A percentile compares a stretch with the other conserved stretches of the same genome.
These are phyloP conservation scores for Luvunga scandens DNA, from an alignment of 345 rosid species.

Conservation along the genomic window DNA sequence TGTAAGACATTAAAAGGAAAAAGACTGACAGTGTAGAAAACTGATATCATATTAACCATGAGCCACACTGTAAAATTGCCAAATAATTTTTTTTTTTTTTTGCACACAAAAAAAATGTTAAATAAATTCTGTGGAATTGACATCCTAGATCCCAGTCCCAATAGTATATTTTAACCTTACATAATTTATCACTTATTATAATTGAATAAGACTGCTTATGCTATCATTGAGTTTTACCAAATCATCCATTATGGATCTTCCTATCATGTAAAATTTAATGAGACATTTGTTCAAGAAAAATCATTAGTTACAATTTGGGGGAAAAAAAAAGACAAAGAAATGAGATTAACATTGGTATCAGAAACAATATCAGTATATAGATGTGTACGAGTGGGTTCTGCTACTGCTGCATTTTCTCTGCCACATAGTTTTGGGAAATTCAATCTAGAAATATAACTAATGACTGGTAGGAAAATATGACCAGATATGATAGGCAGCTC, in stretches of 20 bases:
- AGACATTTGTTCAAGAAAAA: background rate
- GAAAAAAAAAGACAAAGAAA: background rate
- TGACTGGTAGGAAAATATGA: background rate
- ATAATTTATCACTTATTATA: background rate
- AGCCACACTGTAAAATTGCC: background rate
- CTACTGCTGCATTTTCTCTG: background rate
- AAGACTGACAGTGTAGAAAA: background rate
- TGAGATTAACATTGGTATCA: background rate
- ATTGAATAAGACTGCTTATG: background rate
- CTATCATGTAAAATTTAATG: background rate
- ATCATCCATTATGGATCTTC: background rate
- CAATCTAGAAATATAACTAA: background rate
- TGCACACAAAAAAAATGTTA: background rate
- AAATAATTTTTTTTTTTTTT: background rate
- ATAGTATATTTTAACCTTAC: background rate
- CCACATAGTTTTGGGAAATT: background rate
- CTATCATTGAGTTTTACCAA: background rate
- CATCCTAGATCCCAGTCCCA: background rate
- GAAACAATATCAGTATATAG: background rate
- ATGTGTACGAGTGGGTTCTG: background rate
- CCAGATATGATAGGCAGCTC: background rate
- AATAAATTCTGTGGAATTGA: background rate
- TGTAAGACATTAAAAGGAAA: constrained; percentile 7
- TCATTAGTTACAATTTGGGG: background rate
- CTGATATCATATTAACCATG: constrained; percentile 1